A percentile compares a stretch with the other conserved stretches of the same genome.
phyloP scores from a whole-genome alignment of 73 alveolate genomes.

The Diophrys sp. region DNA sequence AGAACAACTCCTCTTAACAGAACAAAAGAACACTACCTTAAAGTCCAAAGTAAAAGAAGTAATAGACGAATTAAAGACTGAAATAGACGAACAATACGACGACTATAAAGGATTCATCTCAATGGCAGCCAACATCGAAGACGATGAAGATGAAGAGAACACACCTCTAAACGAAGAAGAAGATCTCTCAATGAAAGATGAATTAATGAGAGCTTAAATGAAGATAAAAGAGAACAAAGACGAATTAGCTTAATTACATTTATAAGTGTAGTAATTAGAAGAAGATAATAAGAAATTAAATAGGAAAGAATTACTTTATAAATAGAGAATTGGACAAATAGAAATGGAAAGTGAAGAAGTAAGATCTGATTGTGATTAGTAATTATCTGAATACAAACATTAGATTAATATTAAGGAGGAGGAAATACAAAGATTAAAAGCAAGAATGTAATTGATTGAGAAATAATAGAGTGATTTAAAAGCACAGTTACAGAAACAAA shows the following conservation, averaged over 20 bases:
- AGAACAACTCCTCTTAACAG: not conserved
- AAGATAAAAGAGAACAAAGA: conserved; percentile 4
- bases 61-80: not conserved
- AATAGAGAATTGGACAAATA: conserved; percentile 2
- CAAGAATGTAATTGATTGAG: not conserved
- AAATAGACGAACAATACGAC: conserved; percentile 6
- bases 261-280: not conserved
- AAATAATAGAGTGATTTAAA: not conserved
- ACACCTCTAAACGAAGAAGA: not conserved
- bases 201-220: not conserved
- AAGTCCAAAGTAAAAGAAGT: not conserved
- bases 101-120: conserved; percentile 12
- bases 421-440: conserved; percentile 13
- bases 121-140: not conserved
- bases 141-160: not conserved
- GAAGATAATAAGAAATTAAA: not conserved
- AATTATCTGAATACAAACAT: conserved; percentile 14
- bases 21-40: not conserved
- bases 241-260: conserved; percentile 3
- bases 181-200: not conserved
- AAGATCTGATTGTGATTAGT: not conserved
- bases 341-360: conserved; percentile 1
- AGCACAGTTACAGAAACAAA: not conserved
- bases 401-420: conserved; percentile 11
- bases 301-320: conserved; percentile 9